Percentiles rank a stretch among this genome's conserved stretches.
Conservation (phyloP, 192 early-diverging fungal species). For the Rhizoclosmatium sp. region DNA sequence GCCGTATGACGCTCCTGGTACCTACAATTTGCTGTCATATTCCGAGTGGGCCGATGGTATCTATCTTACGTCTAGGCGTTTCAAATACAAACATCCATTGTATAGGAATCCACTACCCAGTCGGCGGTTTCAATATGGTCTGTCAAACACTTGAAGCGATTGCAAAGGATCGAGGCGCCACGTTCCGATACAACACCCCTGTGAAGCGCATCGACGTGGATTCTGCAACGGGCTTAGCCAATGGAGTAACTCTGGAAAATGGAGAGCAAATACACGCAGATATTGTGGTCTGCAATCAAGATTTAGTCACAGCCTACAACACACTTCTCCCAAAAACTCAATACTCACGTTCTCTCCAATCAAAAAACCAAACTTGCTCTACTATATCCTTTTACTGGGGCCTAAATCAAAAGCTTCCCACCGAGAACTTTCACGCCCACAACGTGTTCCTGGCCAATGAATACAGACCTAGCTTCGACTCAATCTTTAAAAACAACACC, state of each 20-base stretch:
- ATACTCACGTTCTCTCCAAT: conserved; percentile 40
- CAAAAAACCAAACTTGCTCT: conserved; percentile 60
- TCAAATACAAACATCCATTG: neutral
- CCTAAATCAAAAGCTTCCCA: conserved; percentile 48
- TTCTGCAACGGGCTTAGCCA: conserved; percentile 35
- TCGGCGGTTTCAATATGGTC: conserved; percentile 64
- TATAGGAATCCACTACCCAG: conserved; percentile 62
- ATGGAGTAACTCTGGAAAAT: conserved; percentile 57
- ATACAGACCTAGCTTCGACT: conserved; percentile 59
- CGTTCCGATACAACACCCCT: conserved; percentile 50
- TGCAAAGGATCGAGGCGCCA: conserved; percentile 49
- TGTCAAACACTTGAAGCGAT: conserved; percentile 51
- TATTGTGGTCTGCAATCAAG: conserved; percentile 65
- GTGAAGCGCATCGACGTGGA: conserved; percentile 55
- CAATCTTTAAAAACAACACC: conserved; percentile 55
- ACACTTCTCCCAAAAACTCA: conserved; percentile 48
- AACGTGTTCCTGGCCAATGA: conserved; percentile 64
- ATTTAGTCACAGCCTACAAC: conserved; percentile 62
- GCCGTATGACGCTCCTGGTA: conserved; percentile 66
- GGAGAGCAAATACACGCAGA: conserved; percentile 56
- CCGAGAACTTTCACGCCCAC: conserved; percentile 56
- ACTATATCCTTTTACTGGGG: conserved; percentile 65
- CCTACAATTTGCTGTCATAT: conserved; percentile 62
- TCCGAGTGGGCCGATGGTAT: conserved; percentile 60
- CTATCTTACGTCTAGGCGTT: neutral